phyloP scores from a whole-genome alignment of 1,284 basidiomycete species.

The Rhodotorula sp. region DNA sequence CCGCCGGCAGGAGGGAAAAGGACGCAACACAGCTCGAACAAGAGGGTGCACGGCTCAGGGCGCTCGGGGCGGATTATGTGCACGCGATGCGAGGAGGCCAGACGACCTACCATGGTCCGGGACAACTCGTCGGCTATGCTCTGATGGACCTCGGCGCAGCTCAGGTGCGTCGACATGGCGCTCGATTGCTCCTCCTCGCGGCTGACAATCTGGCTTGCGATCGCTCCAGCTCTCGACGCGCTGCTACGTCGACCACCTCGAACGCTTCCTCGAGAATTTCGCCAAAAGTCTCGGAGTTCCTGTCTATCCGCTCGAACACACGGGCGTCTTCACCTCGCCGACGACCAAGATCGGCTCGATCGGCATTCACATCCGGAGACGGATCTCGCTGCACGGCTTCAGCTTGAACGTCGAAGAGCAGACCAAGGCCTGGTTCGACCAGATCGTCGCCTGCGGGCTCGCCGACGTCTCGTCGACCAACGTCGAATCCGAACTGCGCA shows the following conservation, averaged over 20 bases:
- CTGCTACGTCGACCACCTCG: slow-evolving; percentile 55
- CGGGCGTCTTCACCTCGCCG: slow-evolving; percentile 68
- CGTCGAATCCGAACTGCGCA: slow-evolving; percentile 18
- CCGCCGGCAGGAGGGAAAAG: slow-evolving; percentile 79
- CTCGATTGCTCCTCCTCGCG: neutral
- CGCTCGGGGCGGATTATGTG: slow-evolving; percentile 82
- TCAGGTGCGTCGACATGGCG: slow-evolving; percentile 52
- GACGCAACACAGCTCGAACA: slow-evolving; percentile 57
- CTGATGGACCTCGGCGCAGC: slow-evolving; percentile 73
- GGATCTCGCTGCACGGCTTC: slow-evolving; percentile 93
- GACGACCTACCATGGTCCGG: slow-evolving; percentile 95
- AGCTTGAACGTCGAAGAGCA: slow-evolving; percentile 83
- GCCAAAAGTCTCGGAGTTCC: slow-evolving; percentile 52
- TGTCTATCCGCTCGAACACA: slow-evolving; percentile 62
- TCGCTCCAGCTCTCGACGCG: slow-evolving; percentile 50
- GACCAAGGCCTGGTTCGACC: slow-evolving; percentile 77
- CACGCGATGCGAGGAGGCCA: slow-evolving; percentile 83
- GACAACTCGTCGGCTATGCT: slow-evolving; percentile 94
- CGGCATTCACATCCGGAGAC: slow-evolving; percentile 91
- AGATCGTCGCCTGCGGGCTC: slow-evolving; percentile 88
- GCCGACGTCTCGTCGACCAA: slow-evolving; percentile 60
- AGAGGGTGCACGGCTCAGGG: slow-evolving; percentile 66
- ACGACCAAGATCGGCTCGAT: slow-evolving; percentile 84
- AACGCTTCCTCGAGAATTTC: slow-evolving; percentile 48
- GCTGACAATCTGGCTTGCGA: neutral